Evolutionary conservation across 2,329 filamentous ascomycete species (phyloP).

Genomic region (Nemania sp.): DNA sequence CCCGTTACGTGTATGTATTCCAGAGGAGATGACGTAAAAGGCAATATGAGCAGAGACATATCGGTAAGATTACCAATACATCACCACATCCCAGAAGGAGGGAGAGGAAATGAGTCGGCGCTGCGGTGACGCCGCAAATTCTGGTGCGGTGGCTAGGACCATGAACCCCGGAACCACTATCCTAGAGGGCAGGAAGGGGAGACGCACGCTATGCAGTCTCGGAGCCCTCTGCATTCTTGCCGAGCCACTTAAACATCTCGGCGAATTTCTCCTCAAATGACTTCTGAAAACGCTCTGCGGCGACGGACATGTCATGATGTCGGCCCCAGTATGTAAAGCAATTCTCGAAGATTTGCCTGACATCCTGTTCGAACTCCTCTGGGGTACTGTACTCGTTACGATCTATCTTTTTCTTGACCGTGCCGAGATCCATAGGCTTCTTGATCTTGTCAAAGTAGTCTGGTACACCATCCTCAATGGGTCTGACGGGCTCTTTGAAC

Average conservation of each 20-base stretch:
- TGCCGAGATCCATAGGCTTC: slow-evolving; percentile 64
- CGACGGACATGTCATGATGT: slow-evolving; percentile 54
- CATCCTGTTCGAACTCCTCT: slow-evolving; percentile 60
- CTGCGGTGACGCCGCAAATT: neutral
- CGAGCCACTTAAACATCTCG: slow-evolving; percentile 63
- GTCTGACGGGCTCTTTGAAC: slow-evolving; percentile 64
- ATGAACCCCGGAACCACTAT: neutral
- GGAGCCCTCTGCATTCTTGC: slow-evolving; percentile 53
- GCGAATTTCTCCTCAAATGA: slow-evolving; percentile 63
- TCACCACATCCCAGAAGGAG: neutral
- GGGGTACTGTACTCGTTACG: slow-evolving; percentile 54
- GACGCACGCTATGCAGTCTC: slow-evolving; percentile 40
- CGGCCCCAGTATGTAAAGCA: slow-evolving; percentile 63
- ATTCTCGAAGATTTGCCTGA: slow-evolving; percentile 66
- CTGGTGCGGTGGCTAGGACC: neutral
- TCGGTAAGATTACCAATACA: neutral
- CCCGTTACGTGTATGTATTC: slow-evolving; percentile 1
- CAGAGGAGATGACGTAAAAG: neutral
- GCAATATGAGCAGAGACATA: slow-evolving; percentile 2
- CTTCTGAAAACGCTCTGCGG: slow-evolving; percentile 61
- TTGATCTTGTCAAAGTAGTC: slow-evolving; percentile 66
- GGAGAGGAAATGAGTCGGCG: neutral
- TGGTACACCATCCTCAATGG: slow-evolving; percentile 59
- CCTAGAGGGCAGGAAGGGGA: neutral
- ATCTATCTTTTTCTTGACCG: slow-evolving; percentile 65